Percentiles rank a stretch among this genome's conserved stretches.
Evolutionary conservation across 768 basidiomycete genomes (phyloP).

Genomic region (Suillus ampliporus): DNA sequence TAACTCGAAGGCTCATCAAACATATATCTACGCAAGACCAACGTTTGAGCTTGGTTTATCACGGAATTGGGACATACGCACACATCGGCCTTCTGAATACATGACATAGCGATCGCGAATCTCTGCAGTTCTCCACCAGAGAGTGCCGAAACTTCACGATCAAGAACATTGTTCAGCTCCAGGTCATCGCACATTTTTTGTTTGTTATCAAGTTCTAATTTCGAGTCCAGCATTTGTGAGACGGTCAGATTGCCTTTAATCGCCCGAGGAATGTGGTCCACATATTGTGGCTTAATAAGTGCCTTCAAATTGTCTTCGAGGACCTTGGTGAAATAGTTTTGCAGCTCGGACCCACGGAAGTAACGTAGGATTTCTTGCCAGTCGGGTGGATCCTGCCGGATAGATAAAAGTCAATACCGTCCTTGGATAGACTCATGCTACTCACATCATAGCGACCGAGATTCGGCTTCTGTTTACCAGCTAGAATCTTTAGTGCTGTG

Average conservation of each 20-base stretch:
- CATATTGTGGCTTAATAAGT: constrained; percentile 99
- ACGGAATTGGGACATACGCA: constrained; percentile 46
- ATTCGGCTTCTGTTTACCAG: constrained; percentile 98
- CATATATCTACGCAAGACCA: constrained; percentile 74
- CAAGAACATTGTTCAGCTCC: constrained; percentile 85
- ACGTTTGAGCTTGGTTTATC: constrained; percentile 14
- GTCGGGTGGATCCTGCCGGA: constrained; percentile 95
- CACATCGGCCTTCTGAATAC: constrained; percentile 95
- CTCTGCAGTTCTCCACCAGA: constrained; percentile 98
- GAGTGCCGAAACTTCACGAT: constrained; percentile 83
- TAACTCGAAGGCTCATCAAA: constrained; percentile 99
- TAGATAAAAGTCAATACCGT: constrained; percentile 10
- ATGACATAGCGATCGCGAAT: constrained; percentile 98
- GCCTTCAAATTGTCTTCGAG: constrained; percentile 98
- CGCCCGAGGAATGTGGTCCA: constrained; percentile 96
- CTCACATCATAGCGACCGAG: constrained; percentile 93
- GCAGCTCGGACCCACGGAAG: constrained; percentile 97
- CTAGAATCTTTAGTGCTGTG: constrained; percentile 95
- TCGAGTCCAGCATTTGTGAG: constrained; percentile 88
- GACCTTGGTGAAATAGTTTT: constrained; percentile 99
- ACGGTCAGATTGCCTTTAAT: constrained; percentile 92
- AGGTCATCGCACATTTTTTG: constrained; percentile 84
- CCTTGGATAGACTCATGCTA: constrained; percentile 15
- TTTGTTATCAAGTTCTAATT: constrained; percentile 89
- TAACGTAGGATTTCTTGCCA: constrained; percentile 99